Conservation (phyloP, 495 filamentous ascomycete genomes). For the Xylaria palmicola region DNA sequence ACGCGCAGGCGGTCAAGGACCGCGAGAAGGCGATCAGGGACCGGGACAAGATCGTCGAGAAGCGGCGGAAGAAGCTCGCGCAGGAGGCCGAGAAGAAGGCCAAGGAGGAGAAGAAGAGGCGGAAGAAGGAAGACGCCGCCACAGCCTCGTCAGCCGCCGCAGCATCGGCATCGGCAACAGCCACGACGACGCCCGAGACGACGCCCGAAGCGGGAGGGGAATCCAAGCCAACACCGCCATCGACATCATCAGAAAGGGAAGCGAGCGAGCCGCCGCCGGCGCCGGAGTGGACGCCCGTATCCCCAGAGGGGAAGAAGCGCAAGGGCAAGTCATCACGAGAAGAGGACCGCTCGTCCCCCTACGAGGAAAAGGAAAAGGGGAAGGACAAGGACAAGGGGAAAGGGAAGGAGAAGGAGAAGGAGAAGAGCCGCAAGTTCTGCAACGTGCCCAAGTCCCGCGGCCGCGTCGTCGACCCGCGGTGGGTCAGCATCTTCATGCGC, state of each 20-base stretch:
- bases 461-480: conserved; percentile 58
- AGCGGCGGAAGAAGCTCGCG: conserved; percentile 49
- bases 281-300: conserved; percentile 1
- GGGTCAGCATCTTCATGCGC: conserved; percentile 76
- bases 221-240: conserved; percentile 21
- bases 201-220: too few species aligned
- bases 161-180: conserved; percentile 15
- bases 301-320: neutral
- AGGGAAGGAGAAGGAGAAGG: conserved; percentile 37
- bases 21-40: conserved; percentile 61
- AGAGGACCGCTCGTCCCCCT: too few species aligned
- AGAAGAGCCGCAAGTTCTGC: conserved; percentile 73
- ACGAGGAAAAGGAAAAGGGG: conserved; percentile 22
- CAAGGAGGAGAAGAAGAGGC: conserved; percentile 39
- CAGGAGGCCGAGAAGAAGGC: conserved; percentile 46
- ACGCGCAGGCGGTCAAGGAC: conserved; percentile 62
- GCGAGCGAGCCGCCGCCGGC: conserved; percentile 5
- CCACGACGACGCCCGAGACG: too few species aligned
- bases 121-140: conserved; percentile 32
- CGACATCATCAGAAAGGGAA: conserved; percentile 19
- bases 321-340: too few species aligned
- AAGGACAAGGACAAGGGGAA: conserved; percentile 19
- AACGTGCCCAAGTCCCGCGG: conserved; percentile 59
- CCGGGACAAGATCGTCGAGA: conserved; percentile 55
- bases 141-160: conserved; percentile 7